Conservation (phyloP, 495 filamentous ascomycete genomes). For the Podospora sp. region DNA sequence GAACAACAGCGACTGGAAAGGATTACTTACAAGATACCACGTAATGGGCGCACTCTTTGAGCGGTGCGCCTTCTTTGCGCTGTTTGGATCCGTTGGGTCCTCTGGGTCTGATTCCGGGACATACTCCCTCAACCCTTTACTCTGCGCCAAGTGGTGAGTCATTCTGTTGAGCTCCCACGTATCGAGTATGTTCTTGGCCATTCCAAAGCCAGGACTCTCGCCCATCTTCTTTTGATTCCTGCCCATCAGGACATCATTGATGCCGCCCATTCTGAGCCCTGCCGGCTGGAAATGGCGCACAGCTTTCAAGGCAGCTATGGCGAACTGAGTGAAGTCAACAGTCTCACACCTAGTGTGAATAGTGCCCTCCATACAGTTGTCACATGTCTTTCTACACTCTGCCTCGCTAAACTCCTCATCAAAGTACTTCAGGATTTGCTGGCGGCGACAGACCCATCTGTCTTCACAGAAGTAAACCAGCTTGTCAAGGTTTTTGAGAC, state of each 20-base stretch:
- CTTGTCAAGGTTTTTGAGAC: slow-evolving; percentile 78
- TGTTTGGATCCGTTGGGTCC: too few species aligned
- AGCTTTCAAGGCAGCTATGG: slow-evolving; percentile 65
- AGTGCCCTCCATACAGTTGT: slow-evolving; percentile 75
- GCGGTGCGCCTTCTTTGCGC: too few species aligned
- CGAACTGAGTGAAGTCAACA: slow-evolving; percentile 76
- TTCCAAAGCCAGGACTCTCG: slow-evolving; percentile 36
- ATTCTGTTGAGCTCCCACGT: slow-evolving; percentile 53
- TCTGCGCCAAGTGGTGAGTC: slow-evolving; percentile 45
- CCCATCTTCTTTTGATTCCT: slow-evolving; percentile 47
- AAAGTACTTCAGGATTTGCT: slow-evolving; percentile 90
- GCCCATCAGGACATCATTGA: slow-evolving; percentile 52
- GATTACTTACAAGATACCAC: background rate
- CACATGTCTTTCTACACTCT: slow-evolving; percentile 74
- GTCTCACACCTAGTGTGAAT: slow-evolving; percentile 59
- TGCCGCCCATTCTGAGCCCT: slow-evolving; percentile 56
- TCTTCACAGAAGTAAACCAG: slow-evolving; percentile 90
- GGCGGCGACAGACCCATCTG: slow-evolving; percentile 77
- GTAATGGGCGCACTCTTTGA: background rate
- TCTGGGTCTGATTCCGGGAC: slow-evolving; percentile 25
- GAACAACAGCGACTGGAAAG: background rate
- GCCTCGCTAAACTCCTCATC: slow-evolving; percentile 74
- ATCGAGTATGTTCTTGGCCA: slow-evolving; percentile 46
- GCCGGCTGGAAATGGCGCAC: slow-evolving; percentile 60
- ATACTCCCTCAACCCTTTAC: slow-evolving; percentile 53